Conservation (phyloP, 164 flowering plant species). For the Magnolia officinalis region DNA sequence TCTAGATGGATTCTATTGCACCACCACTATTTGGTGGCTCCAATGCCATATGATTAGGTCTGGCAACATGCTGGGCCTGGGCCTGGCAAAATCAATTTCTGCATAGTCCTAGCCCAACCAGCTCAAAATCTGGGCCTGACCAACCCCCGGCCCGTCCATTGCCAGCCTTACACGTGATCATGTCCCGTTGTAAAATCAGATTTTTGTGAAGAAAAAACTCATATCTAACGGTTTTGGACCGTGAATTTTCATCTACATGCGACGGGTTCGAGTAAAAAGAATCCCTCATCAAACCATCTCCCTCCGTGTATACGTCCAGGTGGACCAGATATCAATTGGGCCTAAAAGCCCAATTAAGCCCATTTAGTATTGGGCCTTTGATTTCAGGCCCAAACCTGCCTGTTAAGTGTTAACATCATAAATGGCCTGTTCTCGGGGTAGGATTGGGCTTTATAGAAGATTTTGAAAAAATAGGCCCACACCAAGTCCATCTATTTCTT, state of each 20-base stretch:
- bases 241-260: conserved; percentile 24
- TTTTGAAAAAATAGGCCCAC: too few species aligned
- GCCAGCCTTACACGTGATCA: not conserved
- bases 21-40: too few species aligned
- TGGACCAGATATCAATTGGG: not conserved
- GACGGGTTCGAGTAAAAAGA: conserved; percentile 25
- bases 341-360: not conserved
- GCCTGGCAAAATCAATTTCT: not conserved
- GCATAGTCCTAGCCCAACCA: not conserved
- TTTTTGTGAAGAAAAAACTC: conserved; percentile 25
- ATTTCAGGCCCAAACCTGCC: too few species aligned
- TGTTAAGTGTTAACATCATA: too few species aligned
- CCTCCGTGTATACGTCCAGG: not conserved
- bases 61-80: not conserved
- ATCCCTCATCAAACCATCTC: too few species aligned
- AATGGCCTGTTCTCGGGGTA: too few species aligned
- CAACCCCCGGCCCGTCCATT: not conserved
- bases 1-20: too few species aligned
- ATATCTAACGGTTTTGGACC: conserved; percentile 43
- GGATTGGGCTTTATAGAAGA: too few species aligned
- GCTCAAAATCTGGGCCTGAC: not conserved
- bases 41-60: too few species aligned
- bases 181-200: not conserved
- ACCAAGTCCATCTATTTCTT: too few species aligned
- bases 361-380: not conserved